These are phyloP conservation scores for Carpinus fangiana DNA, from an alignment of 306 rosid species.

Conservation along the genomic window DNA sequence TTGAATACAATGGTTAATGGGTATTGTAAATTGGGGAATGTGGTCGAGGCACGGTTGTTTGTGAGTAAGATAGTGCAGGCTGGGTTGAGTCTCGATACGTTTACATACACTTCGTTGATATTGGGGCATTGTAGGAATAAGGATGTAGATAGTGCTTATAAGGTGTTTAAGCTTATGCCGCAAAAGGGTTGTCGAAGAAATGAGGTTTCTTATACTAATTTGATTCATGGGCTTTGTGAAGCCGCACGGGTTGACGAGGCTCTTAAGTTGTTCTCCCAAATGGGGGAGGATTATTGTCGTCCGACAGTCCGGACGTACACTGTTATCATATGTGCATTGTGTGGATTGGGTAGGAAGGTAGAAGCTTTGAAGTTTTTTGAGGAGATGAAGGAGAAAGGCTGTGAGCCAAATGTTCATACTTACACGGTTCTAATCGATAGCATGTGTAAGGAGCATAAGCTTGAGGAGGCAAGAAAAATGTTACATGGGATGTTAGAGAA, in stretches of 20 bases:
- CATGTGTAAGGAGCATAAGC: slow-evolving; percentile 55
- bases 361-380: slow-evolving; percentile 53
- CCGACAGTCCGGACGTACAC: slow-evolving; percentile 66
- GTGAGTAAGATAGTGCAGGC: slow-evolving; percentile 46
- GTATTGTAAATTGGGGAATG: slow-evolving; percentile 67
- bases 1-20: slow-evolving; percentile 69
- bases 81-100: slow-evolving; percentile 58
- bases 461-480: slow-evolving; percentile 52
- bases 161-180: slow-evolving; percentile 54
- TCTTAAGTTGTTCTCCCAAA: slow-evolving; percentile 51
- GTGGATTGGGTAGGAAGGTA: slow-evolving; percentile 47
- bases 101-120: slow-evolving; percentile 72
- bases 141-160: slow-evolving; percentile 46
- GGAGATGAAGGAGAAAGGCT: slow-evolving; percentile 61
- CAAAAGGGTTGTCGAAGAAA: slow-evolving; percentile 52
- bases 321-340: slow-evolving; percentile 48
- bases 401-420: slow-evolving; percentile 70
- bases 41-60: slow-evolving; percentile 47
- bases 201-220: slow-evolving; percentile 56
- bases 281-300: slow-evolving; percentile 61
- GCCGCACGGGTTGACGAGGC: slow-evolving; percentile 48
- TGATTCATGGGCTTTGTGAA: slow-evolving; percentile 75
- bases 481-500: slow-evolving; percentile 59
- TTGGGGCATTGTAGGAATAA: slow-evolving; percentile 71
- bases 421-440: slow-evolving; percentile 62